Base-by-base conservation (phyloP, 148 eudicot genomes). In the Fagopyrum homotropicum region DNA sequence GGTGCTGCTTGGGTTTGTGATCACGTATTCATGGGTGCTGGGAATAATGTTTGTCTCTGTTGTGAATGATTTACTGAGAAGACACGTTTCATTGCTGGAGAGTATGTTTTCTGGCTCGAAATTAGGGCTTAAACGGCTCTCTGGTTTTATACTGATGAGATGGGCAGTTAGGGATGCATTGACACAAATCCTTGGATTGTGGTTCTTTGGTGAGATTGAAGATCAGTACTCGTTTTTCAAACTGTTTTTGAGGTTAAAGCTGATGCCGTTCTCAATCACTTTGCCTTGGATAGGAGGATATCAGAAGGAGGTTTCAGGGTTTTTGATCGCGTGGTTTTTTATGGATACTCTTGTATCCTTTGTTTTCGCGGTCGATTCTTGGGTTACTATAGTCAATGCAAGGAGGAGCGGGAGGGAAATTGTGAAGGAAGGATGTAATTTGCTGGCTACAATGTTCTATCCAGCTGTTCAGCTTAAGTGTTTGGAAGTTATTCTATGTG, bases 151-250 rank as follows among this genome's bases (percentile, higher is more conserved):
- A 59, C 76, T 92, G 66, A 90, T 92, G 97, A 88, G 87, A 74
- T 92, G 97, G 99, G 94, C 94, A 1, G 93, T 95, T 3, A 86
- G 90, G 77, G 98, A 95, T 72, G 91, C 91, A 7, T 78, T 95
- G 50, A 86, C 91, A 0, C 98, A 92, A 84, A 69, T 95, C n/a
- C 81, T 95, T 35, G 94, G 98, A 26, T 73, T 95, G 61, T 95
- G 85, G 81, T 90, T 82, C 78, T 92, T 95, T 68, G 91, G 97
- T 3, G 93, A 92, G 73, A 84, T 92, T 59, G 93, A 86, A n/a
- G 98, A 95, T 81, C 97, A 88, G 74, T 90, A 90, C 73, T 82
- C 89, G 10, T 84, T 89, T 66, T 92, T 92, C 72, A 95, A 87
- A 86, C 82, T 95, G 72, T 90, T 92, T 78, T 80, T 92, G 83